Conservation (phyloP, 106 monocot genomes). For the Apostasia ramifera region DNA sequence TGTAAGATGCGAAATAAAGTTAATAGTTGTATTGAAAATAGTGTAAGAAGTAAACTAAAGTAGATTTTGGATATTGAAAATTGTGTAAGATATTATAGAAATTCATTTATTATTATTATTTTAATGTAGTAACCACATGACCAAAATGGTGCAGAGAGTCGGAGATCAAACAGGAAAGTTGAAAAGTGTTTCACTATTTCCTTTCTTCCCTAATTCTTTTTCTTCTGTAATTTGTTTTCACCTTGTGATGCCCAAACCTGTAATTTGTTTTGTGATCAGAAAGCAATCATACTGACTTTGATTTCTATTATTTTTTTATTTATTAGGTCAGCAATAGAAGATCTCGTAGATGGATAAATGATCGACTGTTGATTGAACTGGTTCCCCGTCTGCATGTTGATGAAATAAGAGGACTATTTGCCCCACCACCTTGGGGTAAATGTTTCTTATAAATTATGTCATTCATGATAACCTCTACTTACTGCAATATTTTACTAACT, state of each 20-base stretch:
- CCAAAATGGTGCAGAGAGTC: too few relatives aligned
- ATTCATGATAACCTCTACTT: too few relatives aligned
- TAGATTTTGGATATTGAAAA: too few relatives aligned
- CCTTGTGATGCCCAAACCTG: background rate
- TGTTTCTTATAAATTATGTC: background rate
- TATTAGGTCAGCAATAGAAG: conserved; percentile 84
- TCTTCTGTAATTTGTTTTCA: too few relatives aligned
- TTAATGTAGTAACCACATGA: too few relatives aligned
- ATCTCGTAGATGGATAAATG: conserved; percentile 92
- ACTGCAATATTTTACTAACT: too few relatives aligned
- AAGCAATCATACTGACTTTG: background rate
- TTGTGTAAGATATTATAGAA: too few relatives aligned
- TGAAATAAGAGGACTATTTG: conserved; percentile 97
- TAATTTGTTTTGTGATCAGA: background rate
- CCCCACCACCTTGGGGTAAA: conserved; percentile 98
- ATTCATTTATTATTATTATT: too few relatives aligned
- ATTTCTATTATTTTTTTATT: background rate
- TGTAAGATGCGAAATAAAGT: too few relatives aligned
- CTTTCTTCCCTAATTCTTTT: background rate
- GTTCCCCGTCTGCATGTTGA: conserved; percentile 90
- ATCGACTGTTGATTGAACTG: conserved; percentile 84
- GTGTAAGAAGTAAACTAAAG: too few relatives aligned
- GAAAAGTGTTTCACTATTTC: background rate
- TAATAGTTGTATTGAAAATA: too few relatives aligned
- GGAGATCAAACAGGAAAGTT: too few relatives aligned